Conservation (phyloP, 2,329 filamentous ascomycete genomes). For the Aureobasidium zeae region DNA sequence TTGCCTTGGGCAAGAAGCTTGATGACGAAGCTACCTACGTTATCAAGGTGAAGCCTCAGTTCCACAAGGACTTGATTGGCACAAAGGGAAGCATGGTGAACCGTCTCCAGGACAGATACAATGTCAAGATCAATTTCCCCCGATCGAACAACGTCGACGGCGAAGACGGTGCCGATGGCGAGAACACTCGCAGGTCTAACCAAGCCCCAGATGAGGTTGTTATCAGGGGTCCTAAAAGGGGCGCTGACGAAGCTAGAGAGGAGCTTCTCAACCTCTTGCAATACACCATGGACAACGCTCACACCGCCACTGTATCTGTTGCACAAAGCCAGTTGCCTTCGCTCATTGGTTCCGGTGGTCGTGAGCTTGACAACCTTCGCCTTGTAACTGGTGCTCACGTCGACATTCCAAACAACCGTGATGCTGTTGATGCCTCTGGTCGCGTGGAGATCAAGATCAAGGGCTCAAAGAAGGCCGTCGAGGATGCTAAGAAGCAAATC, state of each 20-base stretch:
- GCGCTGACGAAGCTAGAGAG: constrained; percentile 82
- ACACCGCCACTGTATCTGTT: constrained; percentile 69
- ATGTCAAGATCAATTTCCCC: constrained; percentile 93
- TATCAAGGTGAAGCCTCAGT: constrained; percentile 87
- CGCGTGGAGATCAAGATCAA: constrained; percentile 83
- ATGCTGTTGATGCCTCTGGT: constrained; percentile 54
- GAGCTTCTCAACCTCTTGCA: constrained; percentile 83
- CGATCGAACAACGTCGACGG: constrained; percentile 45
- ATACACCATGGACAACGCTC: constrained; percentile 81
- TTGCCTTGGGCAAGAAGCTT: constrained; percentile 66
- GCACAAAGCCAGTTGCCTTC: constrained; percentile 90
- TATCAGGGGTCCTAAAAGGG: constrained; percentile 83
- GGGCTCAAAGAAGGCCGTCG: constrained; percentile 84
- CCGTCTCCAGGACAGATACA: constrained; percentile 83
- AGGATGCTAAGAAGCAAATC: constrained; percentile 82
- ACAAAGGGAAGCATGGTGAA: constrained; percentile 81
- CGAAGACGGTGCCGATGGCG: constrained; percentile 64
- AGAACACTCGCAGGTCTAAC: constrained; percentile 56
- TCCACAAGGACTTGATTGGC: constrained; percentile 88
- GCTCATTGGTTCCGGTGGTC: constrained; percentile 81
- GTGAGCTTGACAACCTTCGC: constrained; percentile 82
- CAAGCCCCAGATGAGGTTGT: constrained; percentile 83
- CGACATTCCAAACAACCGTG: constrained; percentile 75
- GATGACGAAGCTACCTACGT: constrained; percentile 84
- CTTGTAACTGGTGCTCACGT: constrained; percentile 79